These are phyloP conservation scores for Thinopyrum obtusiflorum DNA, from an alignment of 202 grass and related monocot genomes.

Conservation along the genomic window DNA sequence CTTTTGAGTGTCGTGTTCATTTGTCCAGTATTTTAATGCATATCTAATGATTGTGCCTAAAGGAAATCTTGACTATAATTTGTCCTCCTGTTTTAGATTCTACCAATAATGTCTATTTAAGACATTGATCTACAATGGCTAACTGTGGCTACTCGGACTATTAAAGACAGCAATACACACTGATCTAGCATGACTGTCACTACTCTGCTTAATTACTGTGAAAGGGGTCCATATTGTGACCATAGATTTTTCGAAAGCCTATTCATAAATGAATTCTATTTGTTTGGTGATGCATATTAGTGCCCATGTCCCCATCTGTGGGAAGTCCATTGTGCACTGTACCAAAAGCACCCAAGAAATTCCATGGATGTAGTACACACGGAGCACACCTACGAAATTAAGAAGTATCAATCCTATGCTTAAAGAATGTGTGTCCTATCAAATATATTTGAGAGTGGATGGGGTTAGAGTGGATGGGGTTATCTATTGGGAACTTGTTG, in stretches of 20 bases:
- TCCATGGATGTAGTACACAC: not conserved
- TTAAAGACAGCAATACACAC: not conserved
- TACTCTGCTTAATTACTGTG: conserved; percentile 7
- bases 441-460: not conserved
- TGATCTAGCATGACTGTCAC: not conserved
- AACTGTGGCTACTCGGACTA: not conserved
- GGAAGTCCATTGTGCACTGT: not conserved
- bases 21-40: conserved; percentile 24
- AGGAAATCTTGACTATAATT: conserved; percentile 5
- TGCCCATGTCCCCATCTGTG: not conserved
- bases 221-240: not conserved
- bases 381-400: not conserved
- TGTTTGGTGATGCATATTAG: not conserved
- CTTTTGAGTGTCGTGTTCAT: not conserved
- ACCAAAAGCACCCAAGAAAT: not conserved
- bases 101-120: not conserved
- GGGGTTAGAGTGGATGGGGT: not conserved
- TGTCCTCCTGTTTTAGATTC: not conserved
- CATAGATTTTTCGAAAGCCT: not conserved
- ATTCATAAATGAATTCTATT: not conserved
- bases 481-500: not conserved
- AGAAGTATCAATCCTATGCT: not conserved
- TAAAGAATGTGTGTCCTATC: not conserved
- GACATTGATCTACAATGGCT: not conserved
- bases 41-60: conserved; percentile 11